Percentiles rank a stretch among this genome's conserved stretches.
Conservation (phyloP, 1,284 basidiomycete species). For the Ustilago crameri region DNA sequence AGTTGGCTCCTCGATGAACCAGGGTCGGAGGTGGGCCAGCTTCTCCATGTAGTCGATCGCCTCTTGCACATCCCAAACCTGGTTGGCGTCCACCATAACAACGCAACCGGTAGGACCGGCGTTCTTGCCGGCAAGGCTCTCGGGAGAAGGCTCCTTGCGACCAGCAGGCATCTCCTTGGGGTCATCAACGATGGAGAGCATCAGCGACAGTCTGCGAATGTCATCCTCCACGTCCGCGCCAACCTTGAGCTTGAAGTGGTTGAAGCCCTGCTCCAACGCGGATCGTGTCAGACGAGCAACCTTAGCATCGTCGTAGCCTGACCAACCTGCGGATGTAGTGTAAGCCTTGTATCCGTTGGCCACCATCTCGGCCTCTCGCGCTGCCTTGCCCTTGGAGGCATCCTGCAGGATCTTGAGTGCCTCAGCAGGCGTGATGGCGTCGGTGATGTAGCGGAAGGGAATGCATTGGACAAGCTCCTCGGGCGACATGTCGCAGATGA, state of each 20-base stretch:
- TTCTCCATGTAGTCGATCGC: slow-evolving; percentile 90
- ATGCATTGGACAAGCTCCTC: slow-evolving; percentile 84
- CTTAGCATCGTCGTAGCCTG: slow-evolving; percentile 86
- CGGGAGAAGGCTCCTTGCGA: slow-evolving; percentile 24
- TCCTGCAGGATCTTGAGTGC: slow-evolving; percentile 83
- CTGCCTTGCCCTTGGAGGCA: slow-evolving; percentile 80
- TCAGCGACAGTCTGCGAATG: slow-evolving; percentile 84
- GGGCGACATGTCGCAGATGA: slow-evolving; percentile 83
- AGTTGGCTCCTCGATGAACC: slow-evolving; percentile 75
- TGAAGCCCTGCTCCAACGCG: slow-evolving; percentile 78
- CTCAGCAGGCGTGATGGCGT: slow-evolving; percentile 89
- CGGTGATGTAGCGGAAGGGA: slow-evolving; percentile 87
- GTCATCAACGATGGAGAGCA: slow-evolving; percentile 88
- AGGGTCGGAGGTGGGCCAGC: slow-evolving; percentile 85
- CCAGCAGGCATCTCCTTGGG: slow-evolving; percentile 52
- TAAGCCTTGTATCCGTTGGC: slow-evolving; percentile 85
- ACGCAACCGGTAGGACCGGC: slow-evolving; percentile 92
- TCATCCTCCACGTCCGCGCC: slow-evolving; percentile 84
- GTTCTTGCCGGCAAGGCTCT: slow-evolving; percentile 76
- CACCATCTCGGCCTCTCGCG: slow-evolving; percentile 64
- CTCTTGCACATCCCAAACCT: slow-evolving; percentile 93
- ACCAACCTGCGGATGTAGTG: slow-evolving; percentile 84
- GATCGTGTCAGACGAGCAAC: slow-evolving; percentile 85
- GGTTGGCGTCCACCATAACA: slow-evolving; percentile 96
- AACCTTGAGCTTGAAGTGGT: slow-evolving; percentile 79